Evolutionary conservation across 2,329 filamentous ascomycete species (phyloP), one percentile per base, ranked within the genome.

Genomic region (Neofusicoccum laricinum): DNA sequence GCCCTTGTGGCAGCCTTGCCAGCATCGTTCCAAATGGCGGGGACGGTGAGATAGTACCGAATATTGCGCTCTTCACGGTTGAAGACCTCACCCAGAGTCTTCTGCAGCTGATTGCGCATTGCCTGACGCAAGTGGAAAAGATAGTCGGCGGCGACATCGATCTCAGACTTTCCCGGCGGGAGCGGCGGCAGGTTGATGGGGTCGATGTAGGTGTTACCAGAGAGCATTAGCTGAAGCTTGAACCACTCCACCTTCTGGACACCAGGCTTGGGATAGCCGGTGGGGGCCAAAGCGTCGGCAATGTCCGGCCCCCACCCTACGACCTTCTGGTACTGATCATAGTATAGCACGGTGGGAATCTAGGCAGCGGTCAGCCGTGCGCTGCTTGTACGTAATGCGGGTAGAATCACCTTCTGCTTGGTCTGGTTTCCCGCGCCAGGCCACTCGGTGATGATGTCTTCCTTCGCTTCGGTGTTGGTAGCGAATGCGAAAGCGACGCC

Each of bases 231-330:
- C 81, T 99, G 95, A 70, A 99, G 86, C 84, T 98, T 98, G 86
- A 99, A 98, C 95, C 95, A 99, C 81, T 98, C 95, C 25, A 98
- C 94, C 82, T 98, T 98, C 79, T 98, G 95, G 70, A 99, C 94
- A 68, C 94, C 94, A 38, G 92, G 92, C 83, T 98, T 98, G 70
- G 95, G 95, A 78, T 98, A 98, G 68, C 95, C 95, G 45, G 95
- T 98, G 34, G 95, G 95, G 61, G 95, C 94, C 69, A 98, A 86
- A 68, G 95, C 95, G 80, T 98, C 94, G 66, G 95, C 92, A 72
- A 98, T 98, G 83, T 99, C 95, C 64, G 94, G 93, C 67, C 95
- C 95, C 95, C 95, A 99, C 71, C 95, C 95, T n/a, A 98, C 95
- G 55, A 99, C 95, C 79, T 98, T 97, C 75, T 99, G 95, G 78